Base-by-base conservation (phyloP, 139 green algal species). In the Micractinium conductrix region DNA sequence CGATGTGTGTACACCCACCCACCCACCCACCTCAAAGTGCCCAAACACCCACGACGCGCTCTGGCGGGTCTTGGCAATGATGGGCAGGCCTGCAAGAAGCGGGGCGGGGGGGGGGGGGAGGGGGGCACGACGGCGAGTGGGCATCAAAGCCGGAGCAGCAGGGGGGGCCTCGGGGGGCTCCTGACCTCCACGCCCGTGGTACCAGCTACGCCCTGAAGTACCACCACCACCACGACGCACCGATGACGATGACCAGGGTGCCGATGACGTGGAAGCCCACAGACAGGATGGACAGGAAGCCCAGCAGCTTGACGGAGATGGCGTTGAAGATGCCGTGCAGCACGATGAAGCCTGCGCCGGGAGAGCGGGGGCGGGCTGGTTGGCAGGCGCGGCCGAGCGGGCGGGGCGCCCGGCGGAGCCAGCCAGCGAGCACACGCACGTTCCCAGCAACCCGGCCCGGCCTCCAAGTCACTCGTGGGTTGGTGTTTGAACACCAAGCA, bases 41-140 rank as follows among this genome's bases (percentile, higher is more conserved):
- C 76, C 86, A 30, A 92, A 88, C 33, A 93, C 90, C 62, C 82
- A 93, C 0, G 63, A 48, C 1, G 80, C 38, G 2, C 42, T 42
- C 35, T 92, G 83, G 70, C 78, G 78, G 2, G 43, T 76, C 5
- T 42, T 73, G 14, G 90, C 88, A 17, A 88, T 69, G 17, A 68
- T 14, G 28, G 81, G 78, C 58, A 92, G 68, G 60, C 38, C 65
- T 72, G 65, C 65, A 38, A 33, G 65, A 0, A 2, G 53, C 48
- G 53, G 53, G 53, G 53, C 19, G 53, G 2, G 53, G n/a, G n/a
- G n/a, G n/a, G n/a, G n/a, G n/a, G n/a, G n/a, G n/a, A n/a, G n/a
- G n/a, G n/a, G n/a, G n/a, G n/a, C n/a, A n/a, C n/a, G n/a, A n/a
- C n/a, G n/a, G n/a, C n/a, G n/a, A n/a, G n/a, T n/a, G n/a, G n/a